Conservation (phyloP, 768 basidiomycete genomes). For the Auriscalpium microsporum region DNA sequence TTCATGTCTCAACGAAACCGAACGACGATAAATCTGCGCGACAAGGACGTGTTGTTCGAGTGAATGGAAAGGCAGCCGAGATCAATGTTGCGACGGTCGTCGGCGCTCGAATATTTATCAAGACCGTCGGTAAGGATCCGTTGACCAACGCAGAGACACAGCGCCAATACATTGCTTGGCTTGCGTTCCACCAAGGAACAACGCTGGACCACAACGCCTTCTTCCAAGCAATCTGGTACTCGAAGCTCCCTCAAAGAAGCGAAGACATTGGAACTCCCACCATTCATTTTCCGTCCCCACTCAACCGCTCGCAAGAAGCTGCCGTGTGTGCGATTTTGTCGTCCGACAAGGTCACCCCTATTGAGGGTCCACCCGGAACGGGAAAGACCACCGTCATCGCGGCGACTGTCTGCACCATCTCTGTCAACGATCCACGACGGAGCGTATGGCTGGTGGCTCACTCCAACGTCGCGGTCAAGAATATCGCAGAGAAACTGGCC, state of each 20-base stretch:
- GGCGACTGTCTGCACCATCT: constrained; percentile 5
- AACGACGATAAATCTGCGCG: background rate
- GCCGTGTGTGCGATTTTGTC: constrained; percentile 28
- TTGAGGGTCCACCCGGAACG: constrained; percentile 18
- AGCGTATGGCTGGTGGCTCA: constrained; percentile 37
- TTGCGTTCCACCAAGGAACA: constrained; percentile 12
- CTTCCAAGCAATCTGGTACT: constrained; percentile 17
- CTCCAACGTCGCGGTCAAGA: constrained; percentile 45
- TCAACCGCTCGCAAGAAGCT: constrained; percentile 16
- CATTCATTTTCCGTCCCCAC: too few relatives aligned
- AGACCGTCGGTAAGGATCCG: constrained; percentile 15
- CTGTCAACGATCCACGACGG: background rate
- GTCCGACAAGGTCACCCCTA: constrained; percentile 17
- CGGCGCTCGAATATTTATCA: too few relatives aligned
- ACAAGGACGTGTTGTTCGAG: constrained; percentile 18
- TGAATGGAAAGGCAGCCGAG: constrained; percentile 30
- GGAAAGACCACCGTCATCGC: constrained; percentile 19
- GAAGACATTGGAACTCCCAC: too few relatives aligned
- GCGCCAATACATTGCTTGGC: constrained; percentile 19
- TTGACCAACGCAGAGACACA: constrained; percentile 9
- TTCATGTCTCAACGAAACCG: constrained; percentile 2
- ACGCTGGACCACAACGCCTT: constrained; percentile 19
- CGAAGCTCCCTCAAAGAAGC: too few relatives aligned
- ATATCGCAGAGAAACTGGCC: constrained; percentile 39
- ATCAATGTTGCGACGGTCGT: constrained; percentile 20